phyloP scores from a whole-genome alignment of 495 filamentous ascomycete genomes.

The Astrothelium subdiscretum region DNA sequence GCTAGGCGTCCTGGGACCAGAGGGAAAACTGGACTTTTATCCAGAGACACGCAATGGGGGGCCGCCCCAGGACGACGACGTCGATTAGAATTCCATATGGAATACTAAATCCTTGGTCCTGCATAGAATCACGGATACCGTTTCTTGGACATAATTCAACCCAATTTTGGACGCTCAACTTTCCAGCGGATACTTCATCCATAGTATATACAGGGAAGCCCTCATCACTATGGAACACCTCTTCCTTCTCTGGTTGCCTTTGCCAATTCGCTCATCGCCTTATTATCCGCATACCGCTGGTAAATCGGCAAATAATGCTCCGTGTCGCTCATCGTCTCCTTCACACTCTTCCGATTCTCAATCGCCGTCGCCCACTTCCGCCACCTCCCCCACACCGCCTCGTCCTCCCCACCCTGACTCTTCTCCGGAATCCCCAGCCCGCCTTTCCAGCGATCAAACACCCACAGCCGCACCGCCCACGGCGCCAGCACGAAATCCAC shows the following conservation, averaged over 20 bases:
- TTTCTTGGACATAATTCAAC: background rate
- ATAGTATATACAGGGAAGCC: background rate
- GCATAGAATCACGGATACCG: background rate
- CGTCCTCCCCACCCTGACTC: conserved; percentile 37
- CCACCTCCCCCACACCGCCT: conserved; percentile 49
- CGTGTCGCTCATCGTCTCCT: conserved; percentile 49
- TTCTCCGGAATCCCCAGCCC: conserved; percentile 46
- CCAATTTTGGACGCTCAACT: background rate
- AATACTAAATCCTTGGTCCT: background rate
- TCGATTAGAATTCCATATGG: background rate
- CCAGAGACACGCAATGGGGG: background rate
- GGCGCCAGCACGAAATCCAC: conserved; percentile 56
- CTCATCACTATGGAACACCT: conserved; percentile 42
- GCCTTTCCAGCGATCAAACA: conserved; percentile 62
- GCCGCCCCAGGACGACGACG: background rate
- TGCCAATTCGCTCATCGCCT: conserved; percentile 56
- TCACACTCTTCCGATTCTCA: conserved; percentile 42
- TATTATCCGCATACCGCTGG: conserved; percentile 59
- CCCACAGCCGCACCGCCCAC: conserved; percentile 51
- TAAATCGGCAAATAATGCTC: conserved; percentile 54
- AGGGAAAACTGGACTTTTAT: conserved; percentile 27
- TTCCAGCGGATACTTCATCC: background rate
- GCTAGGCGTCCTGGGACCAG: conserved; percentile 18
- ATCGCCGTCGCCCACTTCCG: conserved; percentile 47
- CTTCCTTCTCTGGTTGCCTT: conserved; percentile 54